phyloP scores from a whole-genome alignment of 2,329 filamentous ascomycete genomes.

The Lizonia empirigonia region DNA sequence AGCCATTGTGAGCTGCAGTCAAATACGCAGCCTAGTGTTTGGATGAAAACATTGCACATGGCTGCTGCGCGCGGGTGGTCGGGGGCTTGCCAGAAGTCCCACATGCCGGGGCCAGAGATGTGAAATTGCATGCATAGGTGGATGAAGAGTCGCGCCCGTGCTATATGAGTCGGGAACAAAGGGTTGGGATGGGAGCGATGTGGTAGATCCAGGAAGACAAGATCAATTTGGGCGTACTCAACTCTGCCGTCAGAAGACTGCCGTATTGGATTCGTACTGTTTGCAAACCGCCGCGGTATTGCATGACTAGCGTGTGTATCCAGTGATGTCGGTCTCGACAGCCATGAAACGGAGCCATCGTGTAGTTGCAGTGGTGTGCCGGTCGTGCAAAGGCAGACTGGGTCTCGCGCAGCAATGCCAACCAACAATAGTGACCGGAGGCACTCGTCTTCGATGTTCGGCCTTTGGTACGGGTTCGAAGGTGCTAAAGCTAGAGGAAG shows the following conservation, averaged over 20 bases:
- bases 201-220: conserved; percentile 47
- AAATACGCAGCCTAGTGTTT: conserved; percentile 50
- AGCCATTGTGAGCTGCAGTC: conserved; percentile 50
- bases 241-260: conserved; percentile 43
- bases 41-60: conserved; percentile 51
- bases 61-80: conserved; percentile 44
- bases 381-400: conserved; percentile 49
- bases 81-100: conserved; percentile 33
- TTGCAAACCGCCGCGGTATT: conserved; percentile 20
- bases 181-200: conserved; percentile 38
- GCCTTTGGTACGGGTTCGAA: conserved; percentile 34
- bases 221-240: conserved; percentile 49
- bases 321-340: conserved; percentile 36
- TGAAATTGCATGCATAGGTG: conserved; percentile 40
- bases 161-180: conserved; percentile 32
- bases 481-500: conserved; percentile 47
- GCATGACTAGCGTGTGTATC: conserved; percentile 23
- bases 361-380: conserved; percentile 41
- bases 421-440: conserved; percentile 50
- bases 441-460: conserved; percentile 48
- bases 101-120: conserved; percentile 31
- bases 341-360: conserved; percentile 43
- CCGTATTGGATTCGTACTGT: conserved; percentile 22
- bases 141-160: conserved; percentile 45
- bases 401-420: conserved; percentile 50